Conservation (phyloP, 2,329 filamentous ascomycete genomes). For the Magnaporthiopsis rhizophila region DNA sequence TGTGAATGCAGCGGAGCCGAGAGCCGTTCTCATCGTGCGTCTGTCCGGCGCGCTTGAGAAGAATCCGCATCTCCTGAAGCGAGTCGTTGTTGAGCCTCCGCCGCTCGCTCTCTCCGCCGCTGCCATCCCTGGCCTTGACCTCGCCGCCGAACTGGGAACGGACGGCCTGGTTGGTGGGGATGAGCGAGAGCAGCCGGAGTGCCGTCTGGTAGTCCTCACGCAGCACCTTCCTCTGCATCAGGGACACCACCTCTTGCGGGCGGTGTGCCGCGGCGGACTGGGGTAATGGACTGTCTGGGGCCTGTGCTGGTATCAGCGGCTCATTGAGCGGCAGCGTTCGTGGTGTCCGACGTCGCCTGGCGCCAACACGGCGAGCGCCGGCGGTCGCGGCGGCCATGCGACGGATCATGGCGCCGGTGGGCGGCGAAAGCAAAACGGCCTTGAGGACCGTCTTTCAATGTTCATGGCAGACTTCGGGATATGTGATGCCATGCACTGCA, state of each 20-base stretch:
- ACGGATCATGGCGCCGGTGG: neutral
- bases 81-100: slow-evolving; percentile 62
- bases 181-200: slow-evolving; percentile 62
- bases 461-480: neutral
- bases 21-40: slow-evolving; percentile 36
- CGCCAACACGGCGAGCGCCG: neutral
- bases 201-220: slow-evolving; percentile 51
- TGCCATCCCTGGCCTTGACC: slow-evolving; percentile 30
- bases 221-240: neutral
- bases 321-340: neutral
- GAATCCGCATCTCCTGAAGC: slow-evolving; percentile 74
- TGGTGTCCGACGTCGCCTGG: neutral
- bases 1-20: slow-evolving; percentile 56
- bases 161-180: slow-evolving; percentile 72
- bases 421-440: neutral
- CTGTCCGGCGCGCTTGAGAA: slow-evolving; percentile 70
- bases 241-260: neutral
- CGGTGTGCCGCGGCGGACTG: neutral
- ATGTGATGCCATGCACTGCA: neutral
- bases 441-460: neutral
- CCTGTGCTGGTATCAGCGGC: neutral
- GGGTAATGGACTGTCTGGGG: neutral
- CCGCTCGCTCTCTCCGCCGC: slow-evolving; percentile 11
- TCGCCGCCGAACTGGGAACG: slow-evolving; percentile 36
- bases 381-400: neutral